phyloP scores from a whole-genome alignment of 176 grass and related monocot genomes.

The Oryza rufipogon region DNA sequence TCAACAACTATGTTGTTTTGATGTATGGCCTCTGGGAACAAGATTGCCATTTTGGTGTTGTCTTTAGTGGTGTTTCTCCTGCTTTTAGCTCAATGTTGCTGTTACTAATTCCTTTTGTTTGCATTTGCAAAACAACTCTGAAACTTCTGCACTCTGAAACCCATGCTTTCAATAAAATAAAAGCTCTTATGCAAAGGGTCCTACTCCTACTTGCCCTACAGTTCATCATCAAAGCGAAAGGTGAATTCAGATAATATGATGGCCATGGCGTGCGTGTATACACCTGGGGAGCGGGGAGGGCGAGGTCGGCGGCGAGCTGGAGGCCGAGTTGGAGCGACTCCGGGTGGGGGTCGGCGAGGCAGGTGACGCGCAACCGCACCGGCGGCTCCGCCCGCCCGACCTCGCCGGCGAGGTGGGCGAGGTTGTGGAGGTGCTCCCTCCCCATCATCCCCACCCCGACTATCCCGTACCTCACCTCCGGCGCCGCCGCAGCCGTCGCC shows the following conservation, averaged over 20 bases:
- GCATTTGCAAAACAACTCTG: too few species aligned
- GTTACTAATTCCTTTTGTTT: too few species aligned
- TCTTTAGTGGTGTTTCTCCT: too few species aligned
- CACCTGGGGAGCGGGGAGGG: slow-evolving; percentile 65
- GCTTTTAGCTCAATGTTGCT: too few species aligned
- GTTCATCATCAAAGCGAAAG: not conserved
- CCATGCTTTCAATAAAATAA: too few species aligned
- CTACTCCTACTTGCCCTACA: not conserved
- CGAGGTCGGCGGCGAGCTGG: slow-evolving; percentile 60
- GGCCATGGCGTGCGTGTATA: not conserved
- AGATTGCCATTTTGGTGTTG: too few species aligned
- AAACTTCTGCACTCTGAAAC: too few species aligned
- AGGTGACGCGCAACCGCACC: slow-evolving; percentile 46
- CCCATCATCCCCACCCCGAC: slow-evolving; percentile 97
- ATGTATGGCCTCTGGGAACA: too few species aligned
- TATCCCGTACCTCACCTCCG: slow-evolving; percentile 74
- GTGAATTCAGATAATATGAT: not conserved
- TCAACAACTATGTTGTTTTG: too few species aligned
- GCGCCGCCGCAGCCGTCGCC: slow-evolving; percentile 22
- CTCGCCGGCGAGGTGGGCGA: slow-evolving; percentile 67
- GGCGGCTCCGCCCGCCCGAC: slow-evolving; percentile 28
- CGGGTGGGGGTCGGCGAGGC: slow-evolving; percentile 82
- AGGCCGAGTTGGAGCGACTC: slow-evolving; percentile 64
- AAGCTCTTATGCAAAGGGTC: too few species aligned
- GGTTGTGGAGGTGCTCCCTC: slow-evolving; percentile 86